Evolutionary conservation across 257 asterid species (phyloP).

Genomic region (Capsicum rhomboideum): DNA sequence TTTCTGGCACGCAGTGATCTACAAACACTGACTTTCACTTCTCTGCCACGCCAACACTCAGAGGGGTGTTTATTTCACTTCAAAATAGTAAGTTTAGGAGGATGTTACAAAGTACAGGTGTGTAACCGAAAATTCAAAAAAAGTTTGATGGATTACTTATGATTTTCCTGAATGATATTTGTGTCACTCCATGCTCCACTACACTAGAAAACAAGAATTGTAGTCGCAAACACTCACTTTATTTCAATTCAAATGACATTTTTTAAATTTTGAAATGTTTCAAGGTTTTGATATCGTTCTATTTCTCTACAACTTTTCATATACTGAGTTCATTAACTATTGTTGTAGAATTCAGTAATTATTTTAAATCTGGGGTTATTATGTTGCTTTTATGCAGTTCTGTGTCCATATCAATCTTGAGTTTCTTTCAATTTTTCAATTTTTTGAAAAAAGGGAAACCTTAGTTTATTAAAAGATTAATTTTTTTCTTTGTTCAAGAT

Average conservation of each 20-base stretch:
- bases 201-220: background rate
- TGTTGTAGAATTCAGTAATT: too few species aligned
- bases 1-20: background rate
- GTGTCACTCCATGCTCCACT: background rate
- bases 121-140: background rate
- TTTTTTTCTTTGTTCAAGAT: too few species aligned
- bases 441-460: too few species aligned
- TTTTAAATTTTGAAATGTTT: background rate
- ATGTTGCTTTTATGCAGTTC: too few species aligned
- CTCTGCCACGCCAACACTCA: background rate
- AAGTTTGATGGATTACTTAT: background rate
- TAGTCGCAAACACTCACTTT: background rate
- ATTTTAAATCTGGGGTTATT: too few species aligned
- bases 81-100: background rate
- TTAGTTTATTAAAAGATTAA: too few species aligned
- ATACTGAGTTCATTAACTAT: background rate
- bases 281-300: background rate
- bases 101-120: background rate
- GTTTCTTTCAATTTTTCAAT: too few species aligned
- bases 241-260: background rate
- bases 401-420: too few species aligned
- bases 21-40: background rate
- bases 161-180: background rate
- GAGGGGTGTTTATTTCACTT: background rate
- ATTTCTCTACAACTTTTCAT: background rate